phyloP scores from a whole-genome alignment of 371 early-diverging fungal species.

The Apophysomyces trapeziformis region DNA sequence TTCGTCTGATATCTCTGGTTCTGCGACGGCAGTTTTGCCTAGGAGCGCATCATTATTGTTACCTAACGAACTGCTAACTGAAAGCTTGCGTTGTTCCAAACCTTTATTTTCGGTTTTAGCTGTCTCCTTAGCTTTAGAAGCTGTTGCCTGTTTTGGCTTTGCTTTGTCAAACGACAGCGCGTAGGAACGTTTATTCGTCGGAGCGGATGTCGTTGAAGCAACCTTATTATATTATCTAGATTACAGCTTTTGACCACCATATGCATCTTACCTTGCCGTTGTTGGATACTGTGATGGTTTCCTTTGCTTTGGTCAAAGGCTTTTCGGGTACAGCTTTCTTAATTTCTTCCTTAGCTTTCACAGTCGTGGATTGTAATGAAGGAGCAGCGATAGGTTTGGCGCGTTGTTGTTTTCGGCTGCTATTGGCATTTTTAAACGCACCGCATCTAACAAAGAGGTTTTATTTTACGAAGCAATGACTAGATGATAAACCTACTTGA shows the following conservation, averaged over 20 bases:
- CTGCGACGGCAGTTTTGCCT: not conserved
- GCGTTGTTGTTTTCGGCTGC: not conserved
- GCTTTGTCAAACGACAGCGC: constrained; percentile 16
- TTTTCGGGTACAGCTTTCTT: not conserved
- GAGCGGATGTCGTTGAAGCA: not conserved
- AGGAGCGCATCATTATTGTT: not conserved
- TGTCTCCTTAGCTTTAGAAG: not conserved
- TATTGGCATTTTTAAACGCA: not conserved
- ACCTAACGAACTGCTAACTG: not conserved
- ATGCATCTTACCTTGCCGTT: not conserved
- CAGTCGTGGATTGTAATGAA: not conserved
- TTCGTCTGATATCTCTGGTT: not conserved
- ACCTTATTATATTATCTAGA: not conserved
- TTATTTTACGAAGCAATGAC: not conserved
- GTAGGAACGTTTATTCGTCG: constrained; percentile 12
- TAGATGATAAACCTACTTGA: constrained; percentile 6
- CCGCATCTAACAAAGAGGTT: not conserved
- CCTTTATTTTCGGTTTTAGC: not conserved
- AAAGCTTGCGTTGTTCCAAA: not conserved
- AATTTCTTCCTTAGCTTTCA: not conserved
- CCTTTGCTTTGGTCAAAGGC: not conserved
- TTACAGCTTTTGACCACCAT: not conserved
- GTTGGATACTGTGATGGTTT: not conserved
- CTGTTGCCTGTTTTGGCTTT: not conserved
- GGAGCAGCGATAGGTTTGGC: not conserved